phyloP scores from a whole-genome alignment of 768 basidiomycete species.

The Mycena sanguinolenta region DNA sequence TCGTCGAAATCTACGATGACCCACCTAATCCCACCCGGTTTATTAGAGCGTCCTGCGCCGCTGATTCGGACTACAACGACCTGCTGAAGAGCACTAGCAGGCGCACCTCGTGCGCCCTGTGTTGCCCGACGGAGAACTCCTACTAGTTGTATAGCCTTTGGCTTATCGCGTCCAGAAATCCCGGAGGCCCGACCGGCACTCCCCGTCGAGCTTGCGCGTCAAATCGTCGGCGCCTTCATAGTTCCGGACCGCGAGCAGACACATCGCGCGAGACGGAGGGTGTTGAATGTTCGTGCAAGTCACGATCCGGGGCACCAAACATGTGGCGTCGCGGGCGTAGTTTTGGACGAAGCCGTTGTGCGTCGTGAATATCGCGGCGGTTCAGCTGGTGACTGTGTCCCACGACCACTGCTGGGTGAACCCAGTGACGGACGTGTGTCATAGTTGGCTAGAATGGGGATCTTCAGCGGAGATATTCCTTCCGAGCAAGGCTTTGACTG shows the following conservation, averaged over 20 bases:
- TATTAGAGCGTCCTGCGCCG: too few species aligned
- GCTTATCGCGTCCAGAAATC: too few species aligned
- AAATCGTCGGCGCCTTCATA: conserved; percentile 19
- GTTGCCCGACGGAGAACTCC: conserved; percentile 1
- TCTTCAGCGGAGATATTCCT: not conserved
- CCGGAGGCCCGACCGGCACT: conserved; percentile 17
- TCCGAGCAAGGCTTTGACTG: not conserved
- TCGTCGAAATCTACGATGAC: too few species aligned
- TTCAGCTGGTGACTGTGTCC: conserved; percentile 21
- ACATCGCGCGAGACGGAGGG: not conserved
- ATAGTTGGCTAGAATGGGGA: conserved; percentile 28
- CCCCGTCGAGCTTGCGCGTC: conserved; percentile 25
- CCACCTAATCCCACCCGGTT: too few species aligned
- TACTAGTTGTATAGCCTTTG: not conserved
- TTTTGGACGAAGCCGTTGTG: conserved; percentile 20
- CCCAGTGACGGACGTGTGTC: conserved; percentile 11
- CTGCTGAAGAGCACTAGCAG: not conserved
- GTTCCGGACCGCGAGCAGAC: conserved; percentile 21
- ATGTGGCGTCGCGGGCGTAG: conserved; percentile 20
- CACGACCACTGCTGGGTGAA: conserved; percentile 20
- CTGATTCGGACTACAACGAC: too few species aligned
- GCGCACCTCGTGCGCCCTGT: conserved; percentile 1
- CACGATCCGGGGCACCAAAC: not conserved
- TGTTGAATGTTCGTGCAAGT: conserved; percentile 21
- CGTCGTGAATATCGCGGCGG: conserved; percentile 5